phyloP scores from a whole-genome alignment of 768 basidiomycete genomes.

The Pisolithus orientalis region DNA sequence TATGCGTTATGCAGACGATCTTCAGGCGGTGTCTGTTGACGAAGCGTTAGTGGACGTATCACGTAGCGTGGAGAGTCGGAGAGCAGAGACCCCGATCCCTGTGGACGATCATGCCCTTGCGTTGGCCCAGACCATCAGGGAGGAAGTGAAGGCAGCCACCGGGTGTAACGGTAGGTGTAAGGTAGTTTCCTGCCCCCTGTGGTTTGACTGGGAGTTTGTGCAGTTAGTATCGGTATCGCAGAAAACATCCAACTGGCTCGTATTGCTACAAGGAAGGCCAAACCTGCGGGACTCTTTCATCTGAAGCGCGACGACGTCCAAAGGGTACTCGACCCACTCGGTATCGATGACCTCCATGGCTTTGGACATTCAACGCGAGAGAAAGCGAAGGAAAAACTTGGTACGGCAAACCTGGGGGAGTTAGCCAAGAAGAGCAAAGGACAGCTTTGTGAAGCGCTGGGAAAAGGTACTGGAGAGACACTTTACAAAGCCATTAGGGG shows the following conservation, averaged over 20 bases:
- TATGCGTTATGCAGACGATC: constrained; percentile 82
- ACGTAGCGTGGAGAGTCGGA: constrained; percentile 40
- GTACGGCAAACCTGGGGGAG: constrained; percentile 63
- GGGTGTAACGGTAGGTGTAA: constrained; percentile 66
- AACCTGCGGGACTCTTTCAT: constrained; percentile 85
- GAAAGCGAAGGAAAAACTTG: constrained; percentile 79
- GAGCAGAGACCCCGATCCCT: constrained; percentile 17
- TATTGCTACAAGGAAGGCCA: constrained; percentile 84
- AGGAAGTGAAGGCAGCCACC: constrained; percentile 70
- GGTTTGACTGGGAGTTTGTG: not conserved
- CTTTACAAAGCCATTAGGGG: constrained; percentile 82
- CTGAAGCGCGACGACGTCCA: constrained; percentile 49
- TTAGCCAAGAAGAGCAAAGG: constrained; percentile 57
- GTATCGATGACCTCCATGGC: constrained; percentile 79
- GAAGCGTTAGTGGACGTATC: constrained; percentile 93
- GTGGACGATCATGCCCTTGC: constrained; percentile 59
- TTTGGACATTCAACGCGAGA: constrained; percentile 72
- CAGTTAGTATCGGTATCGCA: constrained; percentile 89
- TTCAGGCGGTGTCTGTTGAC: constrained; percentile 94
- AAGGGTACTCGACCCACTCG: constrained; percentile 56
- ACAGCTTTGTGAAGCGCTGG: constrained; percentile 64
- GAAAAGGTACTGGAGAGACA: constrained; percentile 77
- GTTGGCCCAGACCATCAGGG: constrained; percentile 76
- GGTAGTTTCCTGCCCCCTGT: not conserved
- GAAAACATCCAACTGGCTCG: constrained; percentile 91